Conservation (phyloP, 768 basidiomycete genomes). For the Pleurotus djamor region DNA sequence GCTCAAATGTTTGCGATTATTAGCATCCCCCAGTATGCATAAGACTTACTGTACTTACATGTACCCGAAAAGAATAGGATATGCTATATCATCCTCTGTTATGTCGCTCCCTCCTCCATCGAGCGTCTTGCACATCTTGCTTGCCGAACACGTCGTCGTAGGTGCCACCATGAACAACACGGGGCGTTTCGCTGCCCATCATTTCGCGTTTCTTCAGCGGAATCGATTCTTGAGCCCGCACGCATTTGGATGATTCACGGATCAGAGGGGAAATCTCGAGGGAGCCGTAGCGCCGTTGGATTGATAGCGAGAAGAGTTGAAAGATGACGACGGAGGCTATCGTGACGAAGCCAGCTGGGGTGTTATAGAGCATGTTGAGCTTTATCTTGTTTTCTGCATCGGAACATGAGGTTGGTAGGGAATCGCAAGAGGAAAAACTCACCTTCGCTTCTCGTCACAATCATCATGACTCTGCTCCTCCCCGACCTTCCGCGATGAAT, state of each 20-base stretch:
- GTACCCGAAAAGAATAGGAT: not conserved
- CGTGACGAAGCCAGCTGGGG: constrained; percentile 47
- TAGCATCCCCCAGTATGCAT: not conserved
- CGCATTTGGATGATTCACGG: not conserved
- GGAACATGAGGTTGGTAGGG: no score
- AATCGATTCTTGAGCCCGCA: not conserved
- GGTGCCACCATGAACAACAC: not conserved
- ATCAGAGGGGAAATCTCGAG: constrained; percentile 26
- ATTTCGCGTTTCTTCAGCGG: not conserved
- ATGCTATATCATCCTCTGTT: not conserved
- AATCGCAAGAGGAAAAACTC: constrained; percentile 4
- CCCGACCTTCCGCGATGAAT: constrained; percentile 34
- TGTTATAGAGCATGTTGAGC: constrained; percentile 67
- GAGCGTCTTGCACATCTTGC: not conserved
- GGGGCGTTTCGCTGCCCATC: not conserved
- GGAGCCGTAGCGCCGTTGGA: constrained; percentile 2
- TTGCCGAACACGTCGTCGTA: not conserved
- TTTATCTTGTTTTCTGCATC: constrained; percentile 58
- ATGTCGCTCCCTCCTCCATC: not conserved
- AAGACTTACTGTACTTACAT: not conserved
- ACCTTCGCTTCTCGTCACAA: constrained; percentile 37
- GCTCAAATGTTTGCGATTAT: no score
- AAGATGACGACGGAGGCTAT: constrained; percentile 24
- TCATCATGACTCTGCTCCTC: constrained; percentile 20
- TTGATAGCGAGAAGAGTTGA: constrained; percentile 13